phyloP scores from a whole-genome alignment of 495 filamentous ascomycete species.

The Aspergillus steynii region DNA sequence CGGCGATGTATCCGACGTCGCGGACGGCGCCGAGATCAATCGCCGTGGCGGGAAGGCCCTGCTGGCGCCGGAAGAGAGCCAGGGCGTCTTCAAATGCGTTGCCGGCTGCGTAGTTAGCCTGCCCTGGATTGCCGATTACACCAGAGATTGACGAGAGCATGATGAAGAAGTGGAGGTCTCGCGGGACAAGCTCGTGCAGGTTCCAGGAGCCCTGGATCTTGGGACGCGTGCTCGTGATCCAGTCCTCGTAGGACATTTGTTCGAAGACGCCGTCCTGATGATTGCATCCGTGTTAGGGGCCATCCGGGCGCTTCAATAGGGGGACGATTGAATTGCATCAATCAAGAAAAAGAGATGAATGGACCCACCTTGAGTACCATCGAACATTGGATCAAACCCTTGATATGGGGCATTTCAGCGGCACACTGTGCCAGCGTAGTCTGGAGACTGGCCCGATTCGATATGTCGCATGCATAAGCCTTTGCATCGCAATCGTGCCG shows the following conservation, averaged over 20 bases:
- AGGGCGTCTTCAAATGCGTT: slow-evolving; percentile 33
- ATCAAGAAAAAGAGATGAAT: no score
- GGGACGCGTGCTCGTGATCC: slow-evolving; percentile 31
- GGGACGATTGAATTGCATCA: no score
- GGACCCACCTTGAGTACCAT: no score
- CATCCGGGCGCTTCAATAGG: no score
- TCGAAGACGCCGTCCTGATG: slow-evolving; percentile 43
- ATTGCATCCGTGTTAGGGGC: no score
- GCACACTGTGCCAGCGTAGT: slow-evolving; percentile 15
- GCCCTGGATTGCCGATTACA: slow-evolving; percentile 25
- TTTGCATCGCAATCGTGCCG: slow-evolving; percentile 9
- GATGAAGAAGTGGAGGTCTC: slow-evolving; percentile 47
- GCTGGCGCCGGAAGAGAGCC: slow-evolving; percentile 15
- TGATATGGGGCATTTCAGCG: slow-evolving; percentile 27
- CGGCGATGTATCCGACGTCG: background rate
- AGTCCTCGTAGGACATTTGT: slow-evolving; percentile 41
- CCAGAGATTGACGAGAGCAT: slow-evolving; percentile 37
- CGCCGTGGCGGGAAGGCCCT: slow-evolving; percentile 25
- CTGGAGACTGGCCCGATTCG: slow-evolving; percentile 21
- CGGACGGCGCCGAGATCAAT: slow-evolving; percentile 31
- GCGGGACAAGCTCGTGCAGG: slow-evolving; percentile 26
- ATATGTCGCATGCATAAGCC: slow-evolving; percentile 28
- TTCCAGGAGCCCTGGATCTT: slow-evolving; percentile 48
- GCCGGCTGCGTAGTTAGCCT: slow-evolving; percentile 39
- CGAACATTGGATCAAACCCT: slow-evolving; percentile 34